Evolutionary conservation across 345 rosid species (phyloP).

Genomic region (Populus tremula): DNA sequence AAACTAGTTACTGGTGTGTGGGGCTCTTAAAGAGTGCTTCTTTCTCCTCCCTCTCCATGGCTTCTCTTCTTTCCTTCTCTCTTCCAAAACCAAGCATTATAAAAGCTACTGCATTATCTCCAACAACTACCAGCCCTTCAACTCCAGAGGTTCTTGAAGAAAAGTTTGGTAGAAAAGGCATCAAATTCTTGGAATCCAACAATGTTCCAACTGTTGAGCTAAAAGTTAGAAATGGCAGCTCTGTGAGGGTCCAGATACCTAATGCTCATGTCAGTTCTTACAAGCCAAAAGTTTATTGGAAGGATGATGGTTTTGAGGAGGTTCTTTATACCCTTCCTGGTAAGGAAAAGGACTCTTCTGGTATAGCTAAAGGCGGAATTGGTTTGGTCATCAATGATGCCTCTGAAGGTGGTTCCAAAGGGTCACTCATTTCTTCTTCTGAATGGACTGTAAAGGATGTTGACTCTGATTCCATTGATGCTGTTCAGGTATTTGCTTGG

Average conservation of each 20-base stretch:
- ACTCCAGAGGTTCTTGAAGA: slow-evolving; percentile 52
- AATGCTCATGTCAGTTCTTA: slow-evolving; percentile 78
- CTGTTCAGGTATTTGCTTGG: slow-evolving; percentile 59
- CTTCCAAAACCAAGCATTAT: slow-evolving; percentile 47
- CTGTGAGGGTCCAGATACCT: slow-evolving; percentile 54
- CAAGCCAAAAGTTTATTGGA: slow-evolving; percentile 80
- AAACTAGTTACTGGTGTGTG: slow-evolving; percentile 22
- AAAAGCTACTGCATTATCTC: slow-evolving; percentile 32
- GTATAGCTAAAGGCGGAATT: slow-evolving; percentile 56
- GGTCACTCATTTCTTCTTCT: slow-evolving; percentile 40
- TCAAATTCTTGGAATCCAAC: slow-evolving; percentile 63
- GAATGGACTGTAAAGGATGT: slow-evolving; percentile 74
- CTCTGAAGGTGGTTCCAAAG: slow-evolving; percentile 48
- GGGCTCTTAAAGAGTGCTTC: slow-evolving; percentile 15
- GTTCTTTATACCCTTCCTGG: slow-evolving; percentile 63
- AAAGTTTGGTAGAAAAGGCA: slow-evolving; percentile 69
- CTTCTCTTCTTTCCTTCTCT: slow-evolving; percentile 61
- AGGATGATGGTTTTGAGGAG: slow-evolving; percentile 78
- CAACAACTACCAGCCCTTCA: slow-evolving; percentile 22
- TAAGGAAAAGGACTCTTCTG: slow-evolving; percentile 26
- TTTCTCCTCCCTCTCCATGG: slow-evolving; percentile 33
- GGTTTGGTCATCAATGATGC: slow-evolving; percentile 65
- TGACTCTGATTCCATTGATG: slow-evolving; percentile 86
- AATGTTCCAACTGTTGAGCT: slow-evolving; percentile 54
- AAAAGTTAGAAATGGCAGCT: slow-evolving; percentile 78